A percentile compares a stretch with the other conserved stretches of the same genome.
Conservation (phyloP, 495 filamentous ascomycete genomes). For the Thermochaetoides thermophila region DNA sequence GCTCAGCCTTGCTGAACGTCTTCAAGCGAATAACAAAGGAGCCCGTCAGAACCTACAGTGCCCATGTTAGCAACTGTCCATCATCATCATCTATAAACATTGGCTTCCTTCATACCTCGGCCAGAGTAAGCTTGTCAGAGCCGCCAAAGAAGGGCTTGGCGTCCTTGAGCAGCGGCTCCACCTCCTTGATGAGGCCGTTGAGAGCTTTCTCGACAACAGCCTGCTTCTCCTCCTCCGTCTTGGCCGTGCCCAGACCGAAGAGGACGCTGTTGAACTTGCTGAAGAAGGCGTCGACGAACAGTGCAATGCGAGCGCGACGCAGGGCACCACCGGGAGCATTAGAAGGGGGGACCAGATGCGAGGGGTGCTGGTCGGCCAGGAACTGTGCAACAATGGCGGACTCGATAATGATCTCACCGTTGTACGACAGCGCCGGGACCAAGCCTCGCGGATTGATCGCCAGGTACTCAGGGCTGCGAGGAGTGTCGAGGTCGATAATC, state of each 20-base stretch:
- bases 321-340: constrained; percentile 26
- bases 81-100: too few relatives aligned
- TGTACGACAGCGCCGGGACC: constrained; percentile 58
- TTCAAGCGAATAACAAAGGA: constrained; percentile 51
- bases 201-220: constrained; percentile 29
- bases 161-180: constrained; percentile 55
- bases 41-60: constrained; percentile 48
- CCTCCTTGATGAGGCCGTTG: constrained; percentile 48
- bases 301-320: constrained; percentile 50
- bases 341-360: constrained; percentile 35
- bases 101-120: constrained; percentile 69
- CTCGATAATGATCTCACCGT: constrained; percentile 61
- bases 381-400: constrained; percentile 59
- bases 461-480: constrained; percentile 72
- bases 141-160: constrained; percentile 74
- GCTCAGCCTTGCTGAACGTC: constrained; percentile 31
- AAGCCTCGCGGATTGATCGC: constrained; percentile 75
- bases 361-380: constrained; percentile 41
- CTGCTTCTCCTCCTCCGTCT: constrained; percentile 24
- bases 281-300: constrained; percentile 66
- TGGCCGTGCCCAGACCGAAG: constrained; percentile 26
- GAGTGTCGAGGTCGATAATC: constrained; percentile 56
- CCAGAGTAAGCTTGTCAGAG: constrained; percentile 55
- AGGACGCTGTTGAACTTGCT: constrained; percentile 41
- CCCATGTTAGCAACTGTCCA: too few relatives aligned